Base-by-base conservation (phyloP, 169 alveolate genomes). In the Plasmodium sp. region DNA sequence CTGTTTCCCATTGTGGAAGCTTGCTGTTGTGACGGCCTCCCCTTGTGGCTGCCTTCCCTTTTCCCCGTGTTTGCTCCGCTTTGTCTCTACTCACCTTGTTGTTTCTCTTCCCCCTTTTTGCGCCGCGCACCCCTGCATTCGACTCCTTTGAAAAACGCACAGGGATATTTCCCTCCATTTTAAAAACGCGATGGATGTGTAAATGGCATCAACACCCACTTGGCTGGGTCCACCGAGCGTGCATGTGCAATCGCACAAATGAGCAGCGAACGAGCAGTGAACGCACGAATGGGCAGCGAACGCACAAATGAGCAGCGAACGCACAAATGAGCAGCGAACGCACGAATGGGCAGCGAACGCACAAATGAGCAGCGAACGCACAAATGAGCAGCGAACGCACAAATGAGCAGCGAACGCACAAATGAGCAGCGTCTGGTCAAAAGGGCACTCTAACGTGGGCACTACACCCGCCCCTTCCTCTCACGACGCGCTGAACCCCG, bases 401-500 rank as follows among this genome's bases (percentile, higher is more conserved):
- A 0, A 22, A 22, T 22, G 27, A 0, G 27, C 27, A 22, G 27
- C 27, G 27, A 22, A 22, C 27, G 27, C 27, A 22, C 27, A 22
- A 12, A 12, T 12, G 18, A 48, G 58, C 5, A 10, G 58, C 5
- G 58, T 12, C 0, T 48, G 58, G 10, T 12, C 58, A 48, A 12
- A 2, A 6, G 16, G 54, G 54, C 9, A 1, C 14, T 6, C 54
- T 43, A 14, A 43, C 16, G 54, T 7, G 12, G 54, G 54, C 54
- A 7, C 54, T 43, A 43, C 54, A 43, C 9, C 45, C 45, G 1
- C 45, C 54, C 6, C 54, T 43, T 9, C 16, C 54, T 0, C 3
- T 71, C 33, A 84, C 10, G 74, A 22, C n/a, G 5, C 83, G 6
- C 36, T 73, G 18, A 84, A 51, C 3, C 93, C 93, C 5, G 51